Conservation (phyloP, 31 red algal species). For the Endocladia muricata region DNA sequence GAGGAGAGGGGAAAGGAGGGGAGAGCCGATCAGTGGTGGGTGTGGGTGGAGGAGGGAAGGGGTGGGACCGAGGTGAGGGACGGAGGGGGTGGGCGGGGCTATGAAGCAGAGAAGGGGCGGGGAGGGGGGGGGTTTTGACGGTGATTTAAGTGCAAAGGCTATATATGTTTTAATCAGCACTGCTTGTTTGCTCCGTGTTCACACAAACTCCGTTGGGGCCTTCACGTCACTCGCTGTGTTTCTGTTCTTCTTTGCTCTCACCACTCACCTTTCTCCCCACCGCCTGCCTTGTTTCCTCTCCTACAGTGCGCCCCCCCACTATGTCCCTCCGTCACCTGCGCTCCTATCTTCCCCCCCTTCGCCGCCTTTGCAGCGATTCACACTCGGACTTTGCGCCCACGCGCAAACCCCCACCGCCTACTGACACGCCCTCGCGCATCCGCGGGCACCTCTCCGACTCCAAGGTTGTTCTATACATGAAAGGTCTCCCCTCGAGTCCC, state of each 20-base stretch:
- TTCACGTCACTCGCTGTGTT: not conserved
- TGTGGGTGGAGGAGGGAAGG: too few relatives aligned
- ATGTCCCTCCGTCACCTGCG: not conserved
- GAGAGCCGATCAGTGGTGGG: too few relatives aligned
- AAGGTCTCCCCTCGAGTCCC: constrained; percentile 83
- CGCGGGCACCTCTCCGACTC: constrained; percentile 52
- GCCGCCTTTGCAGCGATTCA: constrained; percentile 17
- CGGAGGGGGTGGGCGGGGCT: not conserved
- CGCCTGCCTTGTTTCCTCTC: not conserved
- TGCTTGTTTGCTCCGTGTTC: not conserved
- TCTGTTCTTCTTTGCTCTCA: too few relatives aligned
- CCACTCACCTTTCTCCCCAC: not conserved
- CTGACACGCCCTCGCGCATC: constrained; percentile 28
- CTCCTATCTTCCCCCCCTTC: not conserved
- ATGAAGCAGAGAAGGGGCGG: not conserved
- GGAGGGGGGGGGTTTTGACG: not conserved
- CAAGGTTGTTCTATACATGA: constrained; percentile 99
- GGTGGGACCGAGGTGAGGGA: too few relatives aligned
- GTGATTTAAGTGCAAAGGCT: too few relatives aligned
- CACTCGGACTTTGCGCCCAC: constrained; percentile 63
- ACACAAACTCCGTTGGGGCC: not conserved
- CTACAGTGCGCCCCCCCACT: too few relatives aligned
- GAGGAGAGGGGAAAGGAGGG: too few relatives aligned
- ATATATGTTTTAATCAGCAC: not conserved
- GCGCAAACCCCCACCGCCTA: constrained; percentile 26